phyloP scores from a whole-genome alignment of 768 basidiomycete species.

The Guyanaporus albipodus region DNA sequence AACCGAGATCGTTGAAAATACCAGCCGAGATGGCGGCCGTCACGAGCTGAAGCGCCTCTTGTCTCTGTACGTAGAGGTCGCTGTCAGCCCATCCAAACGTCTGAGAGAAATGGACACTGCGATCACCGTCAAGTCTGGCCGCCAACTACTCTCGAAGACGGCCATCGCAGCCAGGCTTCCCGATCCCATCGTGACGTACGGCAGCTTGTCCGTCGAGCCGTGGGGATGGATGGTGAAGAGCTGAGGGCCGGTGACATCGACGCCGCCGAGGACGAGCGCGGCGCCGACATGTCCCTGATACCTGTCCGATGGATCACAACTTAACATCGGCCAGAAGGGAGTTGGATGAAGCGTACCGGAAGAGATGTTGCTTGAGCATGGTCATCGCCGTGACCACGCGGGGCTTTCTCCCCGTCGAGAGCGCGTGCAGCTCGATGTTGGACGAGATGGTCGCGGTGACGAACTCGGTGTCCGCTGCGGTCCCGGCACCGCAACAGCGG shows the following conservation, averaged over 20 bases:
- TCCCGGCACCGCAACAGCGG: conserved; percentile 97
- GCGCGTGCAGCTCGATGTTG: conserved; percentile 89
- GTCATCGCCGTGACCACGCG: conserved; percentile 98
- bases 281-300: conserved; percentile 94
- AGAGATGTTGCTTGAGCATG: conserved; percentile 95
- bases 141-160: conserved; percentile 88
- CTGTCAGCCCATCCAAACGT: conserved; percentile 1
- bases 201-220: conserved; percentile 97
- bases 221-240: conserved; percentile 96
- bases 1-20: conserved; percentile 99
- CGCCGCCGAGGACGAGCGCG: conserved; percentile 93
- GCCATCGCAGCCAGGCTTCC: conserved; percentile 98
- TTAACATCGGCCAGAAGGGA: too few species aligned
- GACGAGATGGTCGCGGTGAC: conserved; percentile 93
- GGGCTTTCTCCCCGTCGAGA: conserved; percentile 88
- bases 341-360: too few species aligned
- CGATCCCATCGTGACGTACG: conserved; percentile 98
- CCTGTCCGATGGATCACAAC: too few species aligned
- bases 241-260: conserved; percentile 91
- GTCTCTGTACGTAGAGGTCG: conserved; percentile 45
- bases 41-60: conserved; percentile 79
- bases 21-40: conserved; percentile 87
- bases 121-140: conserved; percentile 72
- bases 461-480: conserved; percentile 98
- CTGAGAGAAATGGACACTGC: not conserved